These are phyloP conservation scores for Tulasnella sp. DNA, from an alignment of 768 basidiomycete species.

Conservation along the genomic window DNA sequence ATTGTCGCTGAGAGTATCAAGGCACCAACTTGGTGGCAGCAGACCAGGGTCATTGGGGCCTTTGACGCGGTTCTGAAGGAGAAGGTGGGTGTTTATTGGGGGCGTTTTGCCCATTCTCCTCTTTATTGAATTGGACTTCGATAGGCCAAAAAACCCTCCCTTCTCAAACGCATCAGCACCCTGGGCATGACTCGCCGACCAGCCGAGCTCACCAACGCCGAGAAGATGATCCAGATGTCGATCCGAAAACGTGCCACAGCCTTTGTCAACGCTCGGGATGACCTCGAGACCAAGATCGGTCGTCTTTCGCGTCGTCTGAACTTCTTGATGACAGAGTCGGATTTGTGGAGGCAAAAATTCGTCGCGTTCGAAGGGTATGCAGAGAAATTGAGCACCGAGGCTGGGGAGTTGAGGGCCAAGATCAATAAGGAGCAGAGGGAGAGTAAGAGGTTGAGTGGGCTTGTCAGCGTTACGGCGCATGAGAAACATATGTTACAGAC, in stretches of 20 bases:
- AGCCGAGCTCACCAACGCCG: constrained; percentile 65
- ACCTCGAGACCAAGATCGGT: constrained; percentile 88
- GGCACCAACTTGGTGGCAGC: constrained; percentile 91
- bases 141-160: constrained; percentile 79
- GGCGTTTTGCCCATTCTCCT: neutral
- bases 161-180: constrained; percentile 73
- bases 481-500: constrained; percentile 71
- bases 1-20: constrained; percentile 84
- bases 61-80: constrained; percentile 82
- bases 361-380: constrained; percentile 91
- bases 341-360: constrained; percentile 88
- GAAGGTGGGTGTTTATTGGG: constrained; percentile 39
- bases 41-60: constrained; percentile 79
- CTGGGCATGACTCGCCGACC: constrained; percentile 61
- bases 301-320: constrained; percentile 74
- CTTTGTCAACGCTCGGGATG: constrained; percentile 88
- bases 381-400: constrained; percentile 79
- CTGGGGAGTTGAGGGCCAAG: constrained; percentile 71
- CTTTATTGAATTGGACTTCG: neutral
- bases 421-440: constrained; percentile 88
- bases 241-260: constrained; percentile 91
- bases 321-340: constrained; percentile 85
- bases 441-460: constrained; percentile 60
- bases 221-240: constrained; percentile 76
- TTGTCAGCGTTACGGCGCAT: constrained; percentile 62